Evolutionary conservation across 441 rosid genomes (phyloP), one percentile per base, ranked within the genome.

Genomic region (Flueggea neowawraea): DNA sequence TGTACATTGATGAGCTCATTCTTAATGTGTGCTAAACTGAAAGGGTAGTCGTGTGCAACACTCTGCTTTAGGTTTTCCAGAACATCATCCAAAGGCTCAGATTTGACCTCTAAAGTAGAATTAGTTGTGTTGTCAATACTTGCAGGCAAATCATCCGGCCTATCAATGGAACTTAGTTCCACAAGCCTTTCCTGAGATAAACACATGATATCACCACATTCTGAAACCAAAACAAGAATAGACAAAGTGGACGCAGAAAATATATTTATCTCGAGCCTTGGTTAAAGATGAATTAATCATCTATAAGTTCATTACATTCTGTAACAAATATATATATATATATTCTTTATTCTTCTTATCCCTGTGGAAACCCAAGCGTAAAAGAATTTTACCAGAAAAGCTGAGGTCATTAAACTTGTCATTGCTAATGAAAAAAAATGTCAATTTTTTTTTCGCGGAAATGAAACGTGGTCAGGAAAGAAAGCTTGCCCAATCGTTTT

Each of bases 251-350:
- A 22, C 32, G 1, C 11, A n/a, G 1, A 49, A 5, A 32, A 31
- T 10, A 45, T 51, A 44, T 16, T 48, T 14, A 33, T 48, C 28
- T 55, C 51, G 28, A 22, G 28, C 28, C 28, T 22, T 22, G 28
- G 28, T 22, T 22, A 22, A 22, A 22, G 28, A 50, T 62, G 55
- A 80, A 75, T 54, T 96, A 81, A 66, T 88, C 92, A 63, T 82
- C 90, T 36, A 80, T 60, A n/a, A 77, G 72, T 43, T 81, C 99
- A 50, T 76, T 76, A 73, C 55, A 33, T 55, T 80, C 89, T 44
- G 63, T 39, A 22, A 22, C 28, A 22, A 22, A 22, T n/a, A n/a
- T n/a, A n/a, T n/a, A 22, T 22, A 22, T 22, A 22, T 22, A 22
- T 22, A 22, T 22, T 22, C 28, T 22, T 22, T 22, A 22, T 22